Conservation (phyloP, 1,139 yeast genomes). For the Magnusiomyces suaveolens region DNA sequence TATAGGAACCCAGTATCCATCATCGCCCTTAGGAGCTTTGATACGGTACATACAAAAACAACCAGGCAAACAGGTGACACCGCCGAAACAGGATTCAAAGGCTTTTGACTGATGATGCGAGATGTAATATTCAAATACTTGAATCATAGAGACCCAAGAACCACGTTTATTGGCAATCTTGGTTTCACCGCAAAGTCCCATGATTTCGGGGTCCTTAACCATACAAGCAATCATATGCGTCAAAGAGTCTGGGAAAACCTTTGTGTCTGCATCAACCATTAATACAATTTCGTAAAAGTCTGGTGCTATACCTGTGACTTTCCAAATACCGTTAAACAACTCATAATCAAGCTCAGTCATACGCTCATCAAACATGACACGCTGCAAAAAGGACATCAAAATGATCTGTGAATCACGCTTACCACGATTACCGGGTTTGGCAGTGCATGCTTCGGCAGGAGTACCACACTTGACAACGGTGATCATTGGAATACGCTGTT, state of each 20-base stretch:
- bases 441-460: conserved; percentile 59
- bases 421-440: conserved; percentile 97
- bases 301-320: conserved; percentile 79
- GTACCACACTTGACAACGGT: conserved; percentile 89
- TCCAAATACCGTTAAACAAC: conserved; percentile 69
- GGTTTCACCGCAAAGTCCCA: conserved; percentile 98
- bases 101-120: conserved; percentile 97
- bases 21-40: conserved; percentile 82
- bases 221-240: conserved; percentile 91
- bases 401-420: conserved; percentile 95
- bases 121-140: conserved; percentile 90
- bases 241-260: conserved; percentile 78
- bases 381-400: conserved; percentile 86
- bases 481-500: conserved; percentile 80
- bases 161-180: conserved; percentile 78
- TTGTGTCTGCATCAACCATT: conserved; percentile 97
- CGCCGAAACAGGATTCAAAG: conserved; percentile 91
- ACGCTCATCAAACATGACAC: conserved; percentile 87
- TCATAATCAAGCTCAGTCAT: conserved; percentile 92
- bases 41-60: conserved; percentile 95
- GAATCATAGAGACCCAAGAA: conserved; percentile 91
- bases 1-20: conserved; percentile 95
- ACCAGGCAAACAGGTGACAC: conserved; percentile 98
- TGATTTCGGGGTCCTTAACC: conserved; percentile 79
- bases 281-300: conserved; percentile 75